Base-by-base conservation (phyloP, 768 basidiomycete species). In the Termitomyces sp. region DNA sequence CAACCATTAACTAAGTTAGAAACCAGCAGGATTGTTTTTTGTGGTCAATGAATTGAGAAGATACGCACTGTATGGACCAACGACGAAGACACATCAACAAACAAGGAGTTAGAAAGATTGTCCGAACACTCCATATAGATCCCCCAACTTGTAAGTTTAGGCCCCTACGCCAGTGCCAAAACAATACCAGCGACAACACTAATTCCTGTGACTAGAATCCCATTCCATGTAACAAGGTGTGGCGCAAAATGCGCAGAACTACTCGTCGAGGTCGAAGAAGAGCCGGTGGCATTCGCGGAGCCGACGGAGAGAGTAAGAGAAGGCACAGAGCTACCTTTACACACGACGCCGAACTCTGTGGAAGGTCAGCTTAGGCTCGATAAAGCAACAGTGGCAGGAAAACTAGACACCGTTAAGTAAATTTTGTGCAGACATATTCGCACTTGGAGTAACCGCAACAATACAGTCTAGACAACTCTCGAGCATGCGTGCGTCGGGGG, bases 391-490 rank as follows among this genome's bases (percentile, higher is more conserved):
- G 8, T n/a, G n/a, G 9, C 18, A n/a, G 22, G 16, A 32, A n/a
- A 22, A 39, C 18, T 20, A 58, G 73, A 51, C 50, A 77, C 75
- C 59, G 49, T 68, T 55, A 33, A 71, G 60, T 35, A 75, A 62
- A 32, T 63, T 50, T 46, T 73, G 69, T 5, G 70, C 74, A 12
- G 64, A n/a, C 4, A 55, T 38, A 13, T 70, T 63, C 3, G 28
- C 28, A 60, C 66, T 66, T 0, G 71, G 66, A 22, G 60, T 64
- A 12, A 63, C 45, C 3, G 59, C 55, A 12, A 68, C 63, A 3
- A 71, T 63, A 55, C 75, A 77, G 46, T 73, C 69, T 33, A 76
- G 67, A 55, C 77, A 78, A 3, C 40, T 56, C 35, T 73, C 68
- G 7, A 78, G 63, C n/a, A 61, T 52, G 2, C 40, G 56, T 32